A percentile compares a stretch with the other conserved stretches of the same genome.
phyloP scores from a whole-genome alignment of 306 rosid species.

The Cucurbita moschata region DNA sequence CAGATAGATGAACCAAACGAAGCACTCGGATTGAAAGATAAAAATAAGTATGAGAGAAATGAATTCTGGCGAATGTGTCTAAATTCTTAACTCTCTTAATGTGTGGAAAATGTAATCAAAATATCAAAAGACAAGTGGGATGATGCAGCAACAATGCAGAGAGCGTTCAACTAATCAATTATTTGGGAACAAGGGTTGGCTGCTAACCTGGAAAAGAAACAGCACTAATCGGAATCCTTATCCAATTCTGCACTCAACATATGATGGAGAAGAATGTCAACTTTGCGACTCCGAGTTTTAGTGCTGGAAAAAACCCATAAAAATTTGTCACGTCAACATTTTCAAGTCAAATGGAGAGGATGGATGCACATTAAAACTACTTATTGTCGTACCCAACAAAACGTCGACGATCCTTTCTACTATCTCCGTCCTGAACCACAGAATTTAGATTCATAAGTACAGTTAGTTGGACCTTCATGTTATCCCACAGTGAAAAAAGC shows the following conservation, averaged over 20 bases:
- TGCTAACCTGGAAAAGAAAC: neutral
- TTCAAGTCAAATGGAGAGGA: neutral
- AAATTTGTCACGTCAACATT: neutral
- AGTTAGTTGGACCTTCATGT: neutral
- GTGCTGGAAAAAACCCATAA: constrained; percentile 42
- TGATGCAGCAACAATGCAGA: neutral
- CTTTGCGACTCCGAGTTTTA: constrained; percentile 70
- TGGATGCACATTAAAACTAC: constrained; percentile 4
- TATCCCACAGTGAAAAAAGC: neutral
- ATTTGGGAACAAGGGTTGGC: neutral
- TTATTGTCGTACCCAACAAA: constrained; percentile 44
- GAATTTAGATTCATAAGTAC: neutral
- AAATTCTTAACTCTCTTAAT: neutral
- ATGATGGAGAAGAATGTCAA: constrained; percentile 83
- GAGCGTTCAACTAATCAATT: neutral
- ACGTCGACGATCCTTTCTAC: constrained; percentile 29
- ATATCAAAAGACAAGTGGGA: neutral
- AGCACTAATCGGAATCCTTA: constrained; percentile 25
- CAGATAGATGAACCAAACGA: neutral
- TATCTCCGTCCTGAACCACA: constrained; percentile 29
- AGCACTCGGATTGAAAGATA: neutral
- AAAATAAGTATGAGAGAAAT: neutral
- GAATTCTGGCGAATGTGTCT: neutral
- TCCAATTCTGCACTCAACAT: constrained; percentile 81
- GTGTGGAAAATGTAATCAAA: neutral